Conservation (phyloP, 768 basidiomycete species). For the Suillus subluteus region DNA sequence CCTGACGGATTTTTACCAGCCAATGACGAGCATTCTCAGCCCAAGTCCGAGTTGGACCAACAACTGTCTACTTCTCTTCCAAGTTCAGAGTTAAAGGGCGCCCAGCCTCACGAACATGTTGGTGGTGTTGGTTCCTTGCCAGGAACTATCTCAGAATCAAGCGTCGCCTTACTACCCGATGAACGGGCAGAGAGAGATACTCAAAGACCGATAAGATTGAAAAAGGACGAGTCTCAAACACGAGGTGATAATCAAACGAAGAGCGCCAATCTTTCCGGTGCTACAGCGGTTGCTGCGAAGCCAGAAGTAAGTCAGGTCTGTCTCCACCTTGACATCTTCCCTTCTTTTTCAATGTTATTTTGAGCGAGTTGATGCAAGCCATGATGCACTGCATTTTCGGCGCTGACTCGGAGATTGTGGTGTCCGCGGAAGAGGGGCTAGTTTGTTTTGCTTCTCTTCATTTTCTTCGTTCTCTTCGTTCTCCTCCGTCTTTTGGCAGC, state of each 20-base stretch:
- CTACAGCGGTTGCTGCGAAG: constrained; percentile 11
- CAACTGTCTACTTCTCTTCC: constrained; percentile 33
- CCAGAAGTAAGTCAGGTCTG: constrained; percentile 4
- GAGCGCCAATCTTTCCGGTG: constrained; percentile 10
- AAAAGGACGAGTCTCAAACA: constrained; percentile 13
- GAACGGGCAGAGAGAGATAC: constrained; percentile 35
- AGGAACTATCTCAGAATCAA: constrained; percentile 46
- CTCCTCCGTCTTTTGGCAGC: neutral
- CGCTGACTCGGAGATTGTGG: neutral
- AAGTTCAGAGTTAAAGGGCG: constrained; percentile 37
- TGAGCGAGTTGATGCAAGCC: neutral
- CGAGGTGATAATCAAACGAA: constrained; percentile 11
- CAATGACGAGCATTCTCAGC: neutral
- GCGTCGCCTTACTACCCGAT: constrained; percentile 53
- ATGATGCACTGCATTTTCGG: neutral
- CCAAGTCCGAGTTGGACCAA: neutral
- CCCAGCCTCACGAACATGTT: constrained; percentile 33
- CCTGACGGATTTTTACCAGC: constrained; percentile 20
- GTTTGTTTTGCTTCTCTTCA: neutral
- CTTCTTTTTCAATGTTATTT: neutral
- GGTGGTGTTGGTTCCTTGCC: constrained; percentile 55
- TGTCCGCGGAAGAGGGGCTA: neutral
- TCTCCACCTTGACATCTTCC: neutral
- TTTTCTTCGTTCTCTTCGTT: neutral
- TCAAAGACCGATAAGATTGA: neutral